Evolutionary conservation across 2,329 filamentous ascomycete genomes (phyloP).

Genomic region (Dendrostoma leiphaemia): DNA sequence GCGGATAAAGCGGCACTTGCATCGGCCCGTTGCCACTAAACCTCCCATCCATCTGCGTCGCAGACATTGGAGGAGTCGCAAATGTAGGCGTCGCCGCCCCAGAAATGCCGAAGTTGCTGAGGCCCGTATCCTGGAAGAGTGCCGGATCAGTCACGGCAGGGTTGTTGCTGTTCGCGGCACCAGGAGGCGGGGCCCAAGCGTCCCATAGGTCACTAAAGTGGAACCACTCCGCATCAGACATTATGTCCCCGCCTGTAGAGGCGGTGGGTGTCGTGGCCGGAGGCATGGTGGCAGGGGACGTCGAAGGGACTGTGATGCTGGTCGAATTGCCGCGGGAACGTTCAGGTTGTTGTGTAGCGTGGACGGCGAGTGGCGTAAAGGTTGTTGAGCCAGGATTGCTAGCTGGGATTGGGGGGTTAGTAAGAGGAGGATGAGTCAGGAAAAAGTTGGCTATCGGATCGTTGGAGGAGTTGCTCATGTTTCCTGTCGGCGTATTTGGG

Average conservation of each 20-base stretch:
- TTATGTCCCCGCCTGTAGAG: constrained; percentile 10
- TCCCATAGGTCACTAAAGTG: constrained; percentile 19
- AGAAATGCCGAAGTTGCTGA: constrained; percentile 10
- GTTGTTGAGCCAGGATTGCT: neutral
- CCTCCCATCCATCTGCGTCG: neutral
- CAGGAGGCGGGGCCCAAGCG: constrained; percentile 7
- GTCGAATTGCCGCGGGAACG: constrained; percentile 1
- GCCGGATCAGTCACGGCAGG: constrained; percentile 13
- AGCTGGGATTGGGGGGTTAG: neutral
- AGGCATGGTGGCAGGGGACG: constrained; percentile 7
- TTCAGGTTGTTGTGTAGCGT: neutral
- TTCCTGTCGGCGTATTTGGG: constrained; percentile 9
- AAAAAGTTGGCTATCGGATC: constrained; percentile 20
- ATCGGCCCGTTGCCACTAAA: neutral
- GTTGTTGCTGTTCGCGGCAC: neutral
- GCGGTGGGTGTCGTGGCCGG: constrained; percentile 12
- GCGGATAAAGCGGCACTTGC: constrained; percentile 13
- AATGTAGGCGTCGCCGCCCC: neutral
- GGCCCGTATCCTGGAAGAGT: constrained; percentile 7
- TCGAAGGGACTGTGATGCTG: neutral
- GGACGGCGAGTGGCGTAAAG: neutral
- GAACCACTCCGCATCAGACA: constrained; percentile 16
- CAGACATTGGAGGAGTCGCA: constrained; percentile 4
- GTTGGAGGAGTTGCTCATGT: constrained; percentile 5
- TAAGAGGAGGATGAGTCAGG: constrained; percentile 2